Evolutionary conservation across 768 basidiomycete species (phyloP), one percentile per base, ranked within the genome.

Genomic region (Tephrocybe sp.): DNA sequence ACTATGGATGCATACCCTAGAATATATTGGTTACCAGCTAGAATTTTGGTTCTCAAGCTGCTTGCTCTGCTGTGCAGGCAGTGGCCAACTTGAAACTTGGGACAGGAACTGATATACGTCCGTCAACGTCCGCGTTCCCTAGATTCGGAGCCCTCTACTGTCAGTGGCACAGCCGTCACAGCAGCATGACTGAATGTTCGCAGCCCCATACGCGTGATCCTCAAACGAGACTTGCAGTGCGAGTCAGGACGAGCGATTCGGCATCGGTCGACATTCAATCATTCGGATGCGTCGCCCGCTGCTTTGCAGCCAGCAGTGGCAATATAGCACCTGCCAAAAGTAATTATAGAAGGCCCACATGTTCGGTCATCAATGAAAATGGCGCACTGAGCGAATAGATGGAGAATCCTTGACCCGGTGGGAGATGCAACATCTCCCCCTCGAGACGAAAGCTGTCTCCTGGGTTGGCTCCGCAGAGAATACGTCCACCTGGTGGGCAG

Each of bases 261-360:
- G 73, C 75, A 53, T 87, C 85, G 1, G 83, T 82, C 4, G 81
- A 69, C 78, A 88, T 86, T 84, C 86, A 86, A 61, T 86, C 85
- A 54, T 80, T 75, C 1, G 68, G 58, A 46, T 83, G 66, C 2
- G 77, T 78, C 12, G 65, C 65, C 4, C 85, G 75, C 52, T 88
- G 84, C 60, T 86, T 87, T 15, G 84, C 84, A 8, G 85, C 81
- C 7, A 87, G 69, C n/a, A 88, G 69, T 2, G 84, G 84, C 7
- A 88, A 73, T 15, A 88, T 73, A 7, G 84, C 73, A 21, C 73
- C 86, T 86, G 51, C 39, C 34, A 4, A 21, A 40, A 24, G 51
- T 28, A 23, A 18, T 20, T 23, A 23, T 23, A 14, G 41, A 23
- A 23, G 18, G 12, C 46, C 11, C 11, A 33, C 10, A 26, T 20